Conservation (phyloP, 306 rosid genomes). For the Dalbergia cochinchinensis region DNA sequence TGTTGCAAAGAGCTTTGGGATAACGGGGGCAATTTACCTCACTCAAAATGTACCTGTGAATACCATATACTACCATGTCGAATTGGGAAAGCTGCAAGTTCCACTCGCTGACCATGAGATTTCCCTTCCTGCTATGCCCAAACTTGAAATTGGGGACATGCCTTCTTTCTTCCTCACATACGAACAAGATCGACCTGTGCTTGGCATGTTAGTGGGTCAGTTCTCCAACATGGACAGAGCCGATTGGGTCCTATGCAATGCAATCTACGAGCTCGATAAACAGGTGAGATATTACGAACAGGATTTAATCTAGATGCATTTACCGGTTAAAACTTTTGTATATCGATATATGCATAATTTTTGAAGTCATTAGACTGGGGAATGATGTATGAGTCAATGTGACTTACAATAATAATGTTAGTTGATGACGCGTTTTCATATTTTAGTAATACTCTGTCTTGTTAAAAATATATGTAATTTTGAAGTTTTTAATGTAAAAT, state of each 20-base stretch:
- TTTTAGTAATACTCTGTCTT: too few species aligned
- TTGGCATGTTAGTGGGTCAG: slow-evolving; percentile 31
- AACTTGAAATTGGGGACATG: slow-evolving; percentile 39
- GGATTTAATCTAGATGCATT: too few species aligned
- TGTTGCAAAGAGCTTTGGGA: slow-evolving; percentile 47
- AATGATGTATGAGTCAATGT: too few species aligned
- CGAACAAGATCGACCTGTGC: not conserved
- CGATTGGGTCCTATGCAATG: slow-evolving; percentile 54
- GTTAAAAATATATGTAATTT: too few species aligned
- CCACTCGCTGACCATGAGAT: slow-evolving; percentile 27
- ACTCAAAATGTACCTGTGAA: slow-evolving; percentile 50
- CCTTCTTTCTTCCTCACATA: slow-evolving; percentile 50
- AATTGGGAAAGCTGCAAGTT: slow-evolving; percentile 27
- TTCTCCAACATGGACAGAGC: slow-evolving; percentile 53
- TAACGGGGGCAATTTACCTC: slow-evolving; percentile 42
- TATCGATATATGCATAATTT: too few species aligned
- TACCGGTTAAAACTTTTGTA: too few species aligned
- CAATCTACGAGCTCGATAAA: slow-evolving; percentile 47
- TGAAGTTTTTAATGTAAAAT: too few species aligned
- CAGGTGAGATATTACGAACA: slow-evolving; percentile 17
- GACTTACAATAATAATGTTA: too few species aligned
- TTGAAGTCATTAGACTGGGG: too few species aligned
- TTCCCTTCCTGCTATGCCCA: slow-evolving; percentile 45
- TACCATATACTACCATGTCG: slow-evolving; percentile 47
- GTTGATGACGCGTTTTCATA: too few species aligned